Conservation (phyloP, 2,329 filamentous ascomycete genomes). For the Ilyonectria mors-panacis region DNA sequence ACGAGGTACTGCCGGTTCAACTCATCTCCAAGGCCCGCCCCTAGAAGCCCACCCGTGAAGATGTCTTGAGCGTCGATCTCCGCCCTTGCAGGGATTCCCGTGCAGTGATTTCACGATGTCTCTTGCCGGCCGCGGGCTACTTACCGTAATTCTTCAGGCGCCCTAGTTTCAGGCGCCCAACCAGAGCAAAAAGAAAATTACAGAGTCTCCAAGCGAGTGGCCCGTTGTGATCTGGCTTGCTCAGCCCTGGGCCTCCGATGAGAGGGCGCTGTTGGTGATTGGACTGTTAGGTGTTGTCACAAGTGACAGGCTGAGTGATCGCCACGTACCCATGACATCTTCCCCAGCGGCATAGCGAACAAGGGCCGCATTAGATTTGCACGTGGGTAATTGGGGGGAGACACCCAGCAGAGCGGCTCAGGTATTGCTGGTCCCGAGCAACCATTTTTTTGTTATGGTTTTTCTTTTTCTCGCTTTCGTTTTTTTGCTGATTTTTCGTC, state of each 20-base stretch:
- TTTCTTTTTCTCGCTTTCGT: conserved; percentile 20
- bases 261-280: conserved; percentile 13
- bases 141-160: conserved; percentile 19
- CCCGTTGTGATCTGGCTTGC: conserved; percentile 19
- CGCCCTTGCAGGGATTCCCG: conserved; percentile 12
- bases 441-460: not conserved
- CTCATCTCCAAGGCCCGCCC: conserved; percentile 3
- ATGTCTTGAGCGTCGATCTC: conserved; percentile 18
- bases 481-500: conserved; percentile 23
- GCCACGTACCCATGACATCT: conserved; percentile 12
- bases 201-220: conserved; percentile 13
- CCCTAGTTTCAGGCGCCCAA: not conserved
- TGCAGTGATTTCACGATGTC: conserved; percentile 17
- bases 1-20: conserved; percentile 11
- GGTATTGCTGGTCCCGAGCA: not conserved
- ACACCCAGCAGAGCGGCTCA: not conserved
- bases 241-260: conserved; percentile 13
- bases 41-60: not conserved
- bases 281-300: conserved; percentile 30
- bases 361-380: conserved; percentile 9
- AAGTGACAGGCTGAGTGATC: conserved; percentile 37
- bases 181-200: conserved; percentile 25
- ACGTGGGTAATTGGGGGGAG: not conserved
- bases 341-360: conserved; percentile 4
- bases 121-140: conserved; percentile 21